Conservation (phyloP, 2,329 filamentous ascomycete species). For the Alternaria sp. region DNA sequence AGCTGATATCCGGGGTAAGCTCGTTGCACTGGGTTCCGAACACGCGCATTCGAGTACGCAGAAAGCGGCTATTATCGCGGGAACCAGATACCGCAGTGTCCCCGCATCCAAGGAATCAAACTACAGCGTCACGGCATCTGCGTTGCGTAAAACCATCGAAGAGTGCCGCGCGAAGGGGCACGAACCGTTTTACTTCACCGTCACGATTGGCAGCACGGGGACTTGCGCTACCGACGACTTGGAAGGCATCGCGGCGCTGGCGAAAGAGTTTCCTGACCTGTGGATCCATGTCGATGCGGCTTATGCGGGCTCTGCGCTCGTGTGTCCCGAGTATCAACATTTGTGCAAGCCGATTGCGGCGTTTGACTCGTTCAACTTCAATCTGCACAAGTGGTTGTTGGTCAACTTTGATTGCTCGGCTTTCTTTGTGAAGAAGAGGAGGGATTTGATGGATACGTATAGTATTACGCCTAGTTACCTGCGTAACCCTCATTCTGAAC, state of each 20-base stretch:
- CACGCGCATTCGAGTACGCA: slow-evolving; percentile 83
- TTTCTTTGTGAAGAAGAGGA: slow-evolving; percentile 77
- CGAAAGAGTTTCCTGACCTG: slow-evolving; percentile 63
- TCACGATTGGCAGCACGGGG: slow-evolving; percentile 84
- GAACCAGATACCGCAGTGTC: slow-evolving; percentile 78
- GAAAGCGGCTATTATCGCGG: slow-evolving; percentile 85
- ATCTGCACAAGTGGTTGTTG: slow-evolving; percentile 97
- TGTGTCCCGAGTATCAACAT: slow-evolving; percentile 80
- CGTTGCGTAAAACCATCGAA: slow-evolving; percentile 67
- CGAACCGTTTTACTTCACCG: slow-evolving; percentile 84
- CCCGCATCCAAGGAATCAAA: slow-evolving; percentile 66
- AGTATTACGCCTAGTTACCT: slow-evolving; percentile 83
- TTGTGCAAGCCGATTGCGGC: slow-evolving; percentile 65
- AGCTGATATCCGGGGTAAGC: slow-evolving; percentile 68
- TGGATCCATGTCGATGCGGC: slow-evolving; percentile 96
- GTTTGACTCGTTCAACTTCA: slow-evolving; percentile 91
- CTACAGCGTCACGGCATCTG: slow-evolving; percentile 72
- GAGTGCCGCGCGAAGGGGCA: slow-evolving; percentile 72
- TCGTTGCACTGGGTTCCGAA: slow-evolving; percentile 82
- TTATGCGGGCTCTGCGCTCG: slow-evolving; percentile 84
- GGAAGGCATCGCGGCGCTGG: slow-evolving; percentile 66
- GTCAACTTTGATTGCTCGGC: slow-evolving; percentile 87
- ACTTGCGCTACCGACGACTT: slow-evolving; percentile 90
- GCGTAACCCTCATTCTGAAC: slow-evolving; percentile 79
- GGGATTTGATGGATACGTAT: slow-evolving; percentile 79